Evolutionary conservation across 345 rosid genomes (phyloP).

Genomic region (Acer yangbiense): DNA sequence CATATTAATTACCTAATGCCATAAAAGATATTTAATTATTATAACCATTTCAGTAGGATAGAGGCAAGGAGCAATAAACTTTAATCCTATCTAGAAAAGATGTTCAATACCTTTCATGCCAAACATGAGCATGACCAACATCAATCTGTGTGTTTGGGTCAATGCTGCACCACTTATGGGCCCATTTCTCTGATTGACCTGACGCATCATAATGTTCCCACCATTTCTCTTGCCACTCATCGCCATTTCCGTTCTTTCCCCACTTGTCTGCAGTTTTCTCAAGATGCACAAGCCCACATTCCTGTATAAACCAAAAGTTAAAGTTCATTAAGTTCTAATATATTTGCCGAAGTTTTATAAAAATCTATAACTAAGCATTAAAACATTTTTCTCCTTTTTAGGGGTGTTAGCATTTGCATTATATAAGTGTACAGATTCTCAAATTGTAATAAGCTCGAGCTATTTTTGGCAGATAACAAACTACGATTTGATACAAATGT

Average conservation of each 20-base stretch:
- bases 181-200: constrained; percentile 90
- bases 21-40: neutral
- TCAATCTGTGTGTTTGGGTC: constrained; percentile 78
- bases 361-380: constrained; percentile 3
- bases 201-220: constrained; percentile 89
- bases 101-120: constrained; percentile 85
- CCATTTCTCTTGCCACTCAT: constrained; percentile 97
- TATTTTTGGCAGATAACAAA: neutral
- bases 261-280: constrained; percentile 96
- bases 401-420: neutral
- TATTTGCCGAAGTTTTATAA: neutral
- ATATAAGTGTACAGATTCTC: neutral
- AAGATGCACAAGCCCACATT: constrained; percentile 66
- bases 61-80: neutral
- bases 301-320: constrained; percentile 39
- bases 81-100: constrained; percentile 16
- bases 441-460: neutral
- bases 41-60: neutral
- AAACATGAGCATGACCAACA: constrained; percentile 93
- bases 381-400: neutral
- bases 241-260: constrained; percentile 89
- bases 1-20: constrained; percentile 2
- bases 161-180: constrained; percentile 94
- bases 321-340: constrained; percentile 5
- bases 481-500: neutral